Evolutionary conservation across 768 basidiomycete species (phyloP).

Genomic region (Trametes punicea): DNA sequence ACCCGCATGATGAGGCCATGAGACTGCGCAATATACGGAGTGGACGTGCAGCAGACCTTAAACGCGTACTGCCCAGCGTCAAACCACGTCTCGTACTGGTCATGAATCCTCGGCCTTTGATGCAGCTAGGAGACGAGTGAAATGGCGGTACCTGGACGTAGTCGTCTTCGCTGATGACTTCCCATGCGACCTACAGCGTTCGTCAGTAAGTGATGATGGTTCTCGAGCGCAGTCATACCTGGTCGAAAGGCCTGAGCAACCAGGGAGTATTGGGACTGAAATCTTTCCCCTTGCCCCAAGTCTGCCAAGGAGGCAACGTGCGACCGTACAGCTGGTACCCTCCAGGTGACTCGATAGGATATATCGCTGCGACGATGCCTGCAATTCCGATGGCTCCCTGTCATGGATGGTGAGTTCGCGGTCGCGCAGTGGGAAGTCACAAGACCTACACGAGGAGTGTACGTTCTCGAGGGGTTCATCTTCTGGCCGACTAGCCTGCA

Average conservation of each 20-base stretch:
- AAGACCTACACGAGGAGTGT: slow-evolving; percentile 50
- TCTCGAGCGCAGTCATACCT: slow-evolving; percentile 33
- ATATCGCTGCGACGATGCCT: slow-evolving; percentile 62
- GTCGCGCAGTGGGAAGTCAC: not conserved
- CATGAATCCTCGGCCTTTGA: not conserved
- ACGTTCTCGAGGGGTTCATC: slow-evolving; percentile 71
- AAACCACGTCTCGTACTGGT: slow-evolving; percentile 48
- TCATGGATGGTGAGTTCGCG: not conserved
- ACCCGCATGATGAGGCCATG: not conserved
- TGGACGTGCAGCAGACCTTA: slow-evolving; percentile 34
- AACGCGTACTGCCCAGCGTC: slow-evolving; percentile 52
- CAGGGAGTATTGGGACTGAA: slow-evolving; percentile 51
- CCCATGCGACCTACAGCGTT: slow-evolving; percentile 44
- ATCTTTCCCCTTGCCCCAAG: slow-evolving; percentile 51
- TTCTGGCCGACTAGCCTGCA: slow-evolving; percentile 64
- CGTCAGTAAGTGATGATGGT: not conserved
- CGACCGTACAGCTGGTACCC: slow-evolving; percentile 65
- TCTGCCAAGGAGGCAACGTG: slow-evolving; percentile 63
- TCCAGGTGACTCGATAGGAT: slow-evolving; percentile 61
- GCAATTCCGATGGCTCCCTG: slow-evolving; percentile 72
- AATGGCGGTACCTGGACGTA: slow-evolving; percentile 48
- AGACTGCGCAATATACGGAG: not conserved
- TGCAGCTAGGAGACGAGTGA: not conserved
- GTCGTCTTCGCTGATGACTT: slow-evolving; percentile 42
- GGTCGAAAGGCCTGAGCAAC: slow-evolving; percentile 62